A percentile compares a stretch with the other conserved stretches of the same genome.
These are phyloP conservation scores for Domatiomyces globalis DNA, from an alignment of 2,329 filamentous ascomycete species.

Conservation along the genomic window DNA sequence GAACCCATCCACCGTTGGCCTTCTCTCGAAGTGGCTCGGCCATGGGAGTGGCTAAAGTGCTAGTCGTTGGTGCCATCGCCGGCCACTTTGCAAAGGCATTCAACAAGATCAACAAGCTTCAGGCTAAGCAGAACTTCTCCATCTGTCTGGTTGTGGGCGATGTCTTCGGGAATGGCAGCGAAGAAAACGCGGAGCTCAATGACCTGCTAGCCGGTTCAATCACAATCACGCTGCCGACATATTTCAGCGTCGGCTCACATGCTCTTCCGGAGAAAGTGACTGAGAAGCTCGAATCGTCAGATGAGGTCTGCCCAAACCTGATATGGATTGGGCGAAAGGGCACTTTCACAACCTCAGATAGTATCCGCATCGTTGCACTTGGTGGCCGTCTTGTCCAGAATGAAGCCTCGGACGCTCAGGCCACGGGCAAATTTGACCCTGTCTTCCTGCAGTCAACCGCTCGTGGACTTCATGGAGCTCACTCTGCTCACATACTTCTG, in stretches of 20 bases:
- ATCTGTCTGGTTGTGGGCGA: conserved; percentile 76
- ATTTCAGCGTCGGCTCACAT: conserved; percentile 68
- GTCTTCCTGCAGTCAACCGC: conserved; percentile 66
- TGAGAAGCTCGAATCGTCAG: conserved; percentile 58
- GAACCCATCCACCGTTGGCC: not conserved
- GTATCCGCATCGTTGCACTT: conserved; percentile 71
- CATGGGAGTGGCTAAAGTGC: conserved; percentile 9
- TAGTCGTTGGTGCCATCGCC: conserved; percentile 65
- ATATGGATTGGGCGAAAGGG: conserved; percentile 80
- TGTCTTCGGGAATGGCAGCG: conserved; percentile 48
- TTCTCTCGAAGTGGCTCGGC: not conserved
- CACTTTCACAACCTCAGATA: conserved; percentile 77
- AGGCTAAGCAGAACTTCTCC: conserved; percentile 75
- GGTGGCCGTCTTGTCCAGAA: conserved; percentile 54
- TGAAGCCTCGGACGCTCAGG: conserved; percentile 43
- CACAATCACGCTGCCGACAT: conserved; percentile 64
- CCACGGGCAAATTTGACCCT: conserved; percentile 60
- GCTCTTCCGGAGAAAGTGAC: conserved; percentile 58
- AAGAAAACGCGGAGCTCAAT: conserved; percentile 37
- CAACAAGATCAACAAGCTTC: conserved; percentile 63
- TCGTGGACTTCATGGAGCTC: conserved; percentile 58
- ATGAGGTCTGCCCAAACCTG: conserved; percentile 74
- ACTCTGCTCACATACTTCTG: conserved; percentile 71
- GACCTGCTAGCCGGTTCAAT: conserved; percentile 61
- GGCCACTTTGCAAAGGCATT: conserved; percentile 65